A percentile compares a stretch with the other conserved stretches of the same genome.
Evolutionary conservation across 169 alveolate species (phyloP).

Genomic region (Cyclospora cayetanensis): DNA sequence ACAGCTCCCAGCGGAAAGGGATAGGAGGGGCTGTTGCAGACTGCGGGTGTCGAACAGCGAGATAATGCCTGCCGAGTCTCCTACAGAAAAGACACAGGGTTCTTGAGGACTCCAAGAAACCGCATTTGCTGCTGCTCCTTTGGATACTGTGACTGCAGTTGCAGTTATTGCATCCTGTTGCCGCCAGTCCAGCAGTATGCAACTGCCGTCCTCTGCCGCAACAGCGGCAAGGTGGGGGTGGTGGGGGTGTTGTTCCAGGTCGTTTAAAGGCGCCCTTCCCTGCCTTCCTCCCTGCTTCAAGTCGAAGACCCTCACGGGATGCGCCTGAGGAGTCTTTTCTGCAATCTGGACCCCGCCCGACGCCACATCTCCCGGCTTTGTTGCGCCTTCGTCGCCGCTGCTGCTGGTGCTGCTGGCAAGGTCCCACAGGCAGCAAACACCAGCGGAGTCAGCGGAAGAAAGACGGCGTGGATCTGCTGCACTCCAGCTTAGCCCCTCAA

Average conservation of each 20-base stretch:
- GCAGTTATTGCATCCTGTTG: constrained; percentile 4
- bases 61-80: not conserved
- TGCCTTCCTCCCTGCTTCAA: not conserved
- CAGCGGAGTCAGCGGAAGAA: constrained; percentile 21
- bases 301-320: not conserved
- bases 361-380: not conserved
- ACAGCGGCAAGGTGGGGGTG: constrained; percentile 24
- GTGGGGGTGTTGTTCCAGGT: constrained; percentile 23
- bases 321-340: constrained; percentile 20
- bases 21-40: constrained; percentile 7
- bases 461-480: constrained; percentile 23
- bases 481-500: constrained; percentile 46
- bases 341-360: constrained; percentile 44
- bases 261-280: not conserved
- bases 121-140: not conserved
- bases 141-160: not conserved
- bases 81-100: constrained; percentile 19
- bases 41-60: constrained; percentile 40
- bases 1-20: not conserved
- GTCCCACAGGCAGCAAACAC: constrained; percentile 58
- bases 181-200: constrained; percentile 54
- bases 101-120: constrained; percentile 44
- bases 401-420: not conserved
- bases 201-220: constrained; percentile 57
- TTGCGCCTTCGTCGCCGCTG: not conserved